Base-by-base conservation (phyloP, 768 basidiomycete species). In the Termitomyces sp. region DNA sequence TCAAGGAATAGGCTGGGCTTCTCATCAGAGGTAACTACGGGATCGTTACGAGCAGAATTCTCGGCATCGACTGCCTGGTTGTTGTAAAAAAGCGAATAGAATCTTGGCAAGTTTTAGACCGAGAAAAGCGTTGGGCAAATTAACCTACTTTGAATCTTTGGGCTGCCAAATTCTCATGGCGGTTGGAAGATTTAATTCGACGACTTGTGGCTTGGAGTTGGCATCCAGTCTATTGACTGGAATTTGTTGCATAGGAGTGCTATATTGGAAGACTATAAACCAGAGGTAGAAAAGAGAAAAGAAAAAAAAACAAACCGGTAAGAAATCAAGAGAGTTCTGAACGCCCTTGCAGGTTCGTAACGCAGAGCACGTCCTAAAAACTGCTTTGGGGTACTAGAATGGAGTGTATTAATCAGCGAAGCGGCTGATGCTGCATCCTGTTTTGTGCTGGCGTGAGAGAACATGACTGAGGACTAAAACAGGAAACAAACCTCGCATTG, bases 271-370 rank as follows among this genome's bases (percentile, higher is more conserved):
- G 18, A 38, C n/a, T 1, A 26, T 47, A 6, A 54, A 35, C 20
- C n/a, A 62, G 45, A 41, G 26, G 28, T 44, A 41, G 32, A 55
- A 24, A 52, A 48, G 48, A 28, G 41, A 44, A 36, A 56, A 32
- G 50, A 44, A 20, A 51, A 28, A 36, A 49, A n/a, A 53, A 64
- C 72, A 48, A 60, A 86, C 88, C 87, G 78, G 69, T 89, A 92
- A 26, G 91, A 92, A 52, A 93, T 74, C 56, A 89, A 74, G 22
- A 93, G 73, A 33, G 88, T 83, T 61, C 87, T 81, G 63, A 86
- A 87, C 14, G 89, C 88, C 59, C 88, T 81, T 14, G 91, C 90
- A 24, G 80, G 82, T 61, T 93, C 91, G 59, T 84, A 92, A 45
- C 91, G 90, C 61, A 93, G 72, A 57, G 76, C 75, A 43, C 89